Evolutionary conservation across 176 grass and related monocot genomes (phyloP), one percentile per base, ranked within the genome.

Genomic region (Urochloa ruziziensis): DNA sequence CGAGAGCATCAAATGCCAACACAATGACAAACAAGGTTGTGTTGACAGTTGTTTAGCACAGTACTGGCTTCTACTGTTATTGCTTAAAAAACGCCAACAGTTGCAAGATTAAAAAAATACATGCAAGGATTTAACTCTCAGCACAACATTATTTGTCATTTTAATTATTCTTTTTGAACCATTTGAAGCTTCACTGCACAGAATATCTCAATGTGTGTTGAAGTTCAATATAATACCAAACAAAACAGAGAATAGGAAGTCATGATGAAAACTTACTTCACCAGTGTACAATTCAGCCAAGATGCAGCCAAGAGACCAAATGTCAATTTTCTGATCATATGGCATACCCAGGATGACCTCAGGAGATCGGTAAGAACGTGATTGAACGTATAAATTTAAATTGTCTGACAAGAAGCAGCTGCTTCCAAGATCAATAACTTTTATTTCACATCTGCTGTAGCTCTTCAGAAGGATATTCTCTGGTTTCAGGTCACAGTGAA

Each of bases 401-500:
- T 87, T 96, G 79, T 99, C 93, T 48, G 89, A 87, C 54, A 91
- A 87, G 82, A 99, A 99, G 80, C 96, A 99, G 77, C 96, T 99
- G 80, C 96, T 99, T 86, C 96, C 96, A 79, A 99, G 91, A 89
- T 99, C 96, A 70, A 99, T 99, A 84, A 99, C 85, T 76, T 99
- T 99, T 60, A 99, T 87, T 84, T 99, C 96, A 90, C 96, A 94
- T 91, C 93, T 92, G 73, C 89, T 96, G 74, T 99, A 99, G 85
- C 91, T 99, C 89, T 99, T 94, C 74, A 99, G 93, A 67, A 99
- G 93, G 33, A 99, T 91, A 93, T 99, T 99, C 72, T 99, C 96
- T 49, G 96, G 96, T 76, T 99, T 99, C 59, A 99, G 81, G 61
- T 99, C 96, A 90, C 89, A 96, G 33, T 99, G 96, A 83, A 99